Evolutionary conservation across 371 early-diverging fungal genomes (phyloP).

Genomic region (Rhizopus sp.): DNA sequence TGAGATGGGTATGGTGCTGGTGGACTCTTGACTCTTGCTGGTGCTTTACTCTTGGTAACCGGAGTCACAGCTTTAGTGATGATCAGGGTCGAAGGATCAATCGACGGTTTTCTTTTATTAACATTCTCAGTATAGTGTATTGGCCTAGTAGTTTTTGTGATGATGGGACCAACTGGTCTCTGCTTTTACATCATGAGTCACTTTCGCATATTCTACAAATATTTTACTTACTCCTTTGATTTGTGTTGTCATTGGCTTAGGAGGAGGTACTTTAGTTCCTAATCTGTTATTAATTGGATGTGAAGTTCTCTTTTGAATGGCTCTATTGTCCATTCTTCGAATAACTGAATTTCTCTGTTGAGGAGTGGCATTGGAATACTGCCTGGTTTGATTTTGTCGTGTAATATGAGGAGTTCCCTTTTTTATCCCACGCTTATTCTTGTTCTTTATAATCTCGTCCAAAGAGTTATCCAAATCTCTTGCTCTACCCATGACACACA

Average conservation of each 20-base stretch:
- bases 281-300: not conserved
- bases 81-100: slow-evolving; percentile 18
- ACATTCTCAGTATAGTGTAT: not conserved
- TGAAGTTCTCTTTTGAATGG: not conserved
- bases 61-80: slow-evolving; percentile 18
- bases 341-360: not conserved
- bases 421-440: slow-evolving; percentile 6
- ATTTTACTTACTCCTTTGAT: not conserved
- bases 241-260: not conserved
- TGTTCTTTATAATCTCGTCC: slow-evolving; percentile 19
- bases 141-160: slow-evolving; percentile 5
- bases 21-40: slow-evolving; percentile 4
- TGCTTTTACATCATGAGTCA: not conserved
- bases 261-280: not conserved
- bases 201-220: not conserved
- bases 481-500: slow-evolving; percentile 1
- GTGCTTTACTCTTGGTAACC: not conserved
- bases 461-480: slow-evolving; percentile 21
- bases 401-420: not conserved
- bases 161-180: not conserved
- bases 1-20: slow-evolving; percentile 9
- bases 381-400: not conserved
- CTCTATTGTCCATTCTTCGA: not conserved
- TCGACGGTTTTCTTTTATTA: not conserved
- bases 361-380: not conserved